Base-by-base conservation (phyloP, 2,329 filamentous ascomycete species). In the Coleophoma cylindrospora region DNA sequence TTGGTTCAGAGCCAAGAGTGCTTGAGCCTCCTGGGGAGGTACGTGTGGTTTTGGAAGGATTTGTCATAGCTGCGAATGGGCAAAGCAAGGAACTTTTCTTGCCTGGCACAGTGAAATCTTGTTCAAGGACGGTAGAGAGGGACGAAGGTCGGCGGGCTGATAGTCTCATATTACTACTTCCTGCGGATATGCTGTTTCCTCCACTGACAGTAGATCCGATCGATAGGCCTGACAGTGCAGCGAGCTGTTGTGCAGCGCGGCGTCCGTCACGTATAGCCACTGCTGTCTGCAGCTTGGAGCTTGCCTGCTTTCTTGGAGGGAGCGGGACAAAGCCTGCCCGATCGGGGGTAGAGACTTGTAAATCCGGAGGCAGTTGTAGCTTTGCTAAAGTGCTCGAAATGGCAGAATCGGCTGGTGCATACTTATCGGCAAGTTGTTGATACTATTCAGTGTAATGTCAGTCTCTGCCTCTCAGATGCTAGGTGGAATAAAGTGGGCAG, bases 81-180 rank as follows among this genome's bases (percentile, higher is more conserved):
- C 91, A 96, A 58, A 82, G 81, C 47, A 96, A 73, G 56, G 80
- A 80, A 59, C 91, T 89, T 61, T 87, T 89, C 62, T 83, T 89
- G 53, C 91, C 91, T 64, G 85, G 76, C 34, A 91, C 87, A 15
- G 91, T 96, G 62, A 96, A 96, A 69, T 96, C 91, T 70, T 87
- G 87, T 71, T 96, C 91, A 64, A 95, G 72, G 36, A 81, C 76
- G 45, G 80, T 83, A 48, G 83, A 83, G 65, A 80, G 74, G 54
- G 83, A 79, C 9, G 41, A 44, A 15, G 82, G 83, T 63, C 66
- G 66, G 45, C 70, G 64, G 47, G 68, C 61, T 53, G 71, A 73
- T 34, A 64, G 65, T 58, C 67, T 70, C 60, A 66, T 61, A 59
- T 66, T 62, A 61, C 60, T 63, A 50, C 61, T 62, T 66, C 57